Evolutionary conservation across 1,284 basidiomycete genomes (phyloP), one percentile per base, ranked within the genome.

Genomic region (Ceratobasidium sp.): DNA sequence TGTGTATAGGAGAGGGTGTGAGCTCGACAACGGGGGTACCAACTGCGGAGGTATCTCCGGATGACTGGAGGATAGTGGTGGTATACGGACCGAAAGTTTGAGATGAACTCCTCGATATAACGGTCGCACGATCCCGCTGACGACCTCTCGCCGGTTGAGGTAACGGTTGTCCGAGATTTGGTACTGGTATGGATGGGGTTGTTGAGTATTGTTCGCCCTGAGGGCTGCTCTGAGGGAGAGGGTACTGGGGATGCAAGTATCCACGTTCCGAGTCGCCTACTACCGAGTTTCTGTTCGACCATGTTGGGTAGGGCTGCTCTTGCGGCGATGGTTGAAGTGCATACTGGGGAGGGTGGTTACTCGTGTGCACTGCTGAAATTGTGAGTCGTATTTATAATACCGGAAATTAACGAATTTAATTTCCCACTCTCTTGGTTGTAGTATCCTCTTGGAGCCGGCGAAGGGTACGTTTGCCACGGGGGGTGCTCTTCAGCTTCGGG

Each of bases 341-440:
- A 46, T 57, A 49, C 13, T 34, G 68, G 46, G 37, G 70, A 59
- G 59, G 40, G 40, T 62, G 32, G 46, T 74, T 43, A 29, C 40
- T 56, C 13, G 49, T 19, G 25, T 71, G 52, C 15, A 15, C 57
- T 57, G 49, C 61, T 40, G 37, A 54, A 52, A 22, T 25, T 29
- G 15, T 49, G 57, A 74, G 70, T 43, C 19, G 32, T 34, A 66
- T 51, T 75, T 66, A 75, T 65, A 64, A 65, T 43, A 17, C 51
- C 44, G 37, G 19, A 65, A 51, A 56, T 75, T 52, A 65, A 75
- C 32, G n/a, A 34, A 43, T 8, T 75, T 75, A 74, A 74, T 74
- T 74, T 74, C 70, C 70, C 57, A 74, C 59, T 62, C 25, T 46
- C 61, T 66, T 65, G 73, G 54, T 52, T 43, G n/a, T 65, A 62